Base-by-base conservation (phyloP, 106 monocot genomes). In the Narthecium ossifragum region DNA sequence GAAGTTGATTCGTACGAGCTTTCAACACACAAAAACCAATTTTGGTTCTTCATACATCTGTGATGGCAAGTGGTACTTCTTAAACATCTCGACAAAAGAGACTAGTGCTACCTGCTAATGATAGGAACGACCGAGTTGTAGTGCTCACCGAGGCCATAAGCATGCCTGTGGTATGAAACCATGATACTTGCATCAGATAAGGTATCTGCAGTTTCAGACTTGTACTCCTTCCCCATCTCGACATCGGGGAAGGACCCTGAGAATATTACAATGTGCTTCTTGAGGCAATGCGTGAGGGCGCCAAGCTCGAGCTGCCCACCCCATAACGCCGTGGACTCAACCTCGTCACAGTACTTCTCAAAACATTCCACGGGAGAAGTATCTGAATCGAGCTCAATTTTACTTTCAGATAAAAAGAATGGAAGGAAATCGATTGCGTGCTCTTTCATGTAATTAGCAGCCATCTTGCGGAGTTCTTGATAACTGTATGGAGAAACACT, bases 181-280 rank as follows among this genome's bases (percentile, higher is more conserved):
- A 79, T 52, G 32, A 88, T 73, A 56, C 75, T 83, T 14, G 57
- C 62, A 40, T 70, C 66, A 8, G 31, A 33, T 8, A 45, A 25
- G 26, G 21, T 34, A 24, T 53, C 57, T 52, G 46, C 59, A 17
- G 13, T 36, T 27, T 71, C 73, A 21, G 48, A 34, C 55, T 70
- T 80, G 72, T 84, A 84, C 38, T 88, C 88, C 51, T 72, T 84
- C 17, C 88, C 88, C 88, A 88, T 88, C 64, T 88, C 88, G 29
- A 84, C 84, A 34, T 88, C 77, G 28, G 88, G 88, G 39, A 84
- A 84, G 7, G 69, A 79, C 10, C 88, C 84, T 17, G 88, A 84
- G 57, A 53, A 84, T 63, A 88, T 75, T 10, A 80, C 23, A n/a
- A 88, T 77, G 32, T 78, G 88, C 34, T 74, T 83, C 61, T 65